These are phyloP conservation scores for Microbotryum silenes-acaulis DNA, from an alignment of 1,284 basidiomycete species.

Conservation along the genomic window DNA sequence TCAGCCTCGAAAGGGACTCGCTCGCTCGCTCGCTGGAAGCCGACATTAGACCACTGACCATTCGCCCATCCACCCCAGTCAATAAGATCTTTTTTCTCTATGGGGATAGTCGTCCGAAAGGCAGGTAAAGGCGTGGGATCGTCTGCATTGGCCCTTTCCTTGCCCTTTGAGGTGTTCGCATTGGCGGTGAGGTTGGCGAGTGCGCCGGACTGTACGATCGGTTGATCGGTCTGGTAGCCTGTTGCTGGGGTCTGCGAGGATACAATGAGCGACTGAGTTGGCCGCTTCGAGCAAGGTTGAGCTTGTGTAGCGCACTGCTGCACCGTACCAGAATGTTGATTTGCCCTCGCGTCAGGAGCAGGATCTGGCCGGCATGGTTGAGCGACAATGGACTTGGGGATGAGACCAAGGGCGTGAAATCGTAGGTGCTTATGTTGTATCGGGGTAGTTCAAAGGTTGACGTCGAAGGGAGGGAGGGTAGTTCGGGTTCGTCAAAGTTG, in stretches of 20 bases:
- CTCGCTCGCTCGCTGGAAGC: background rate
- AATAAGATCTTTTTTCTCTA: slow-evolving; percentile 16
- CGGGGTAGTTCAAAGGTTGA: background rate
- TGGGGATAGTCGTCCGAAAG: slow-evolving; percentile 1
- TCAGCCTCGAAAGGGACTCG: background rate
- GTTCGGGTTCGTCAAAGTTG: background rate
- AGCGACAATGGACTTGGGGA: background rate
- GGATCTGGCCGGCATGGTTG: slow-evolving; percentile 17
- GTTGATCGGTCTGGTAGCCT: background rate
- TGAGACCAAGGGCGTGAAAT: background rate
- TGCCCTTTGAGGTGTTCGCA: slow-evolving; percentile 9
- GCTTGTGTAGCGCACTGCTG: background rate
- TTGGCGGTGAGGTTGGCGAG: background rate
- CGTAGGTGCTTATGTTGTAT: background rate
- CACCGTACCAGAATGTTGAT: slow-evolving; percentile 19
- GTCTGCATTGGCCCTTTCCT: background rate
- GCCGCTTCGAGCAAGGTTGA: background rate
- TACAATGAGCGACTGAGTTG: background rate
- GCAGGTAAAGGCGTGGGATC: slow-evolving; percentile 4
- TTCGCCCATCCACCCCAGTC: slow-evolving; percentile 22
- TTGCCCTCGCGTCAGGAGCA: slow-evolving; percentile 15
- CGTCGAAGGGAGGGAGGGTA: background rate
- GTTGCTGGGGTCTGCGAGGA: background rate
- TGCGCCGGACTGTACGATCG: background rate
- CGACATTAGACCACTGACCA: slow-evolving; percentile 4